Evolutionary conservation across 768 basidiomycete species (phyloP), one percentile per base, ranked within the genome.

Genomic region (Candolleomyces efflorescens): DNA sequence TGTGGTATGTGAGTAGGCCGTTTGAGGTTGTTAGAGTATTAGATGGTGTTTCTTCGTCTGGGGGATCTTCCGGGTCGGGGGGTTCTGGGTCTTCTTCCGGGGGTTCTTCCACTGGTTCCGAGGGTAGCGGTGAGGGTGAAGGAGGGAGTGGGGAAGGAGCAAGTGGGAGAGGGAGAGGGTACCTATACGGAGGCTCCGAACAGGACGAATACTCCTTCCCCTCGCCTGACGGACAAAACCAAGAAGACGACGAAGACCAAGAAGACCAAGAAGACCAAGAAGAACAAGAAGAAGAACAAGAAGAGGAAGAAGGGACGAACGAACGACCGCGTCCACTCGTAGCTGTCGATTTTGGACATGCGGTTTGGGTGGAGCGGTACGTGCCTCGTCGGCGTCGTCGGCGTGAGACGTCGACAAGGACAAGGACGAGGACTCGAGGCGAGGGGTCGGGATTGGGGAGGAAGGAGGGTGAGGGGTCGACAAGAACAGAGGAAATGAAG

Each of bases 291-390:
- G 77, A 72, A 1, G 68, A 64, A 0, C 64, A 60, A 2, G 59
- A 65, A 55, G 39, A 38, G 24, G 83, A 82, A 27, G 24, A n/a
- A n/a, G n/a, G n/a, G n/a, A n/a, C n/a, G n/a, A n/a, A n/a, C 5
- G 49, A 50, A 26, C 75, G 84, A 3, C 84, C 84, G 18, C 76
- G 87, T 2, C 87, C 87, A 22, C 76, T 90, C 13, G 83, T 90
- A n/a, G 88, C 88, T 0, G 87, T 94, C 6, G 85, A 94, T 66
- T 95, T 94, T 72, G 90, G 90, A 43, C 91, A 93, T 64, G 89
- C 92, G 17, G 87, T 91, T 37, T 89, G 91, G 82, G 83, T 94
- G 48, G 87, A 90, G 64, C 83, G 84, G 63, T 65, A 62, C 61
- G 75, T 5, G 17, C 49, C 36, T 27, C 23, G 23, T 1, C 43